Conservation (phyloP, 495 filamentous ascomycete genomes). For the Bacidia gigantensis region DNA sequence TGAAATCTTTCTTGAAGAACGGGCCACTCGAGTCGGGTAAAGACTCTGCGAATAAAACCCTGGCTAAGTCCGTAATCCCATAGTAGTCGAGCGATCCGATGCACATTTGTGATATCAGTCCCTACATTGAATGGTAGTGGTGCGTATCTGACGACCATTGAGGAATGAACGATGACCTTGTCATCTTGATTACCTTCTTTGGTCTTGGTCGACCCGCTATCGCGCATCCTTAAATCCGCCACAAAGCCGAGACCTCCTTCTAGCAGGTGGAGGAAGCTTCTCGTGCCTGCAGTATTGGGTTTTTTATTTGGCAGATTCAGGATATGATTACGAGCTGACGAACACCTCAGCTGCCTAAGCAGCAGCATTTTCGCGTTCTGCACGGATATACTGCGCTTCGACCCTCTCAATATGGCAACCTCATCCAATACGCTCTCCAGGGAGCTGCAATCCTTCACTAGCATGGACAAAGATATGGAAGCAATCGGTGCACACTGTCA, state of each 20-base stretch:
- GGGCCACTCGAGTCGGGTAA: constrained; percentile 27
- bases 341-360: constrained; percentile 9
- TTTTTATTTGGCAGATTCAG: neutral
- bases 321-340: constrained; percentile 14
- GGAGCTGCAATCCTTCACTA: constrained; percentile 33
- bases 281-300: neutral
- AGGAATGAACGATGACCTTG: too few relatives aligned
- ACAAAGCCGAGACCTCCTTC: neutral
- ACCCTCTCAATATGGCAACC: constrained; percentile 13
- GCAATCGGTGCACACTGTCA: constrained; percentile 87
- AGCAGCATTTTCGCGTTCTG: constrained; percentile 2
- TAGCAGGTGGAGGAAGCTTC: neutral
- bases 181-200: too few relatives aligned
- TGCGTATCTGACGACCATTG: constrained; percentile 26
- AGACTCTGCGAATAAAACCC: constrained; percentile 29
- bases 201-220: neutral
- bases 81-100: constrained; percentile 28
- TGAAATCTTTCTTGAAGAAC: constrained; percentile 4
- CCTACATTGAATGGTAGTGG: constrained; percentile 37
- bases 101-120: constrained; percentile 36
- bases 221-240: neutral
- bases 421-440: constrained; percentile 3
- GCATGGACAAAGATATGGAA: constrained; percentile 58
- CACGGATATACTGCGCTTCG: neutral
- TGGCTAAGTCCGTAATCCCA: constrained; percentile 8